Conservation (phyloP, 129 eudicot species). For the Artemisia annua region DNA sequence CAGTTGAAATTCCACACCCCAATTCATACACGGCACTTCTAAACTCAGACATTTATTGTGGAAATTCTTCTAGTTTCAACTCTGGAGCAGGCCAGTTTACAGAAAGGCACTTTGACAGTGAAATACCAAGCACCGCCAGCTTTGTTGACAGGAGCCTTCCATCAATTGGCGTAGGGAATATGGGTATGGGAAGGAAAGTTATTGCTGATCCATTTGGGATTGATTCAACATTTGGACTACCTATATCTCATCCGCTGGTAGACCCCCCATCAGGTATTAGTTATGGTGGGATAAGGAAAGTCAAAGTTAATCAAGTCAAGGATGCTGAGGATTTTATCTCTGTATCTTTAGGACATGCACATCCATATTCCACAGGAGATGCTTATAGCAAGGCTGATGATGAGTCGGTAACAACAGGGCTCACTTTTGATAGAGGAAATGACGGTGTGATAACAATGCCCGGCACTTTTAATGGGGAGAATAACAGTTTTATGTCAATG, state of each 20-base stretch:
- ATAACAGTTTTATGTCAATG: slow-evolving; percentile 35
- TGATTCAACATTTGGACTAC: slow-evolving; percentile 42
- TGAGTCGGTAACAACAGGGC: slow-evolving; percentile 37
- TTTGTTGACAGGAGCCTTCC: slow-evolving; percentile 30
- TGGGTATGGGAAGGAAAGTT: slow-evolving; percentile 27
- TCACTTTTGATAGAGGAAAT: slow-evolving; percentile 37
- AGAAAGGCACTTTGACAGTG: slow-evolving; percentile 49
- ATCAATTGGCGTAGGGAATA: background rate
- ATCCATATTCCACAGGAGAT: slow-evolving; percentile 30
- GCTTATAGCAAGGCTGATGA: slow-evolving; percentile 38
- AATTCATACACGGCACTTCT: slow-evolving; percentile 48
- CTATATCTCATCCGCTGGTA: slow-evolving; percentile 44
- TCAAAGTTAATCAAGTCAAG: slow-evolving; percentile 55
- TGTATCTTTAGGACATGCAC: slow-evolving; percentile 29
- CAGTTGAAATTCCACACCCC: slow-evolving; percentile 47
- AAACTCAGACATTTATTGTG: slow-evolving; percentile 47
- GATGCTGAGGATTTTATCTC: slow-evolving; percentile 44
- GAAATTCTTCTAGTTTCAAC: slow-evolving; percentile 41
- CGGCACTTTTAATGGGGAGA: slow-evolving; percentile 36
- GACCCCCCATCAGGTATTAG: slow-evolving; percentile 42
- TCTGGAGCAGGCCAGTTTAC: slow-evolving; percentile 42
- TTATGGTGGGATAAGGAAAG: slow-evolving; percentile 55
- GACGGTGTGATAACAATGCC: slow-evolving; percentile 30
- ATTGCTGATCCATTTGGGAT: slow-evolving; percentile 39
- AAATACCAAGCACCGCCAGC: slow-evolving; percentile 32